Evolutionary conservation across 2,329 filamentous ascomycete species (phyloP), one percentile per base, ranked within the genome.

Genomic region (Neofusicoccum kwambonambiense): DNA sequence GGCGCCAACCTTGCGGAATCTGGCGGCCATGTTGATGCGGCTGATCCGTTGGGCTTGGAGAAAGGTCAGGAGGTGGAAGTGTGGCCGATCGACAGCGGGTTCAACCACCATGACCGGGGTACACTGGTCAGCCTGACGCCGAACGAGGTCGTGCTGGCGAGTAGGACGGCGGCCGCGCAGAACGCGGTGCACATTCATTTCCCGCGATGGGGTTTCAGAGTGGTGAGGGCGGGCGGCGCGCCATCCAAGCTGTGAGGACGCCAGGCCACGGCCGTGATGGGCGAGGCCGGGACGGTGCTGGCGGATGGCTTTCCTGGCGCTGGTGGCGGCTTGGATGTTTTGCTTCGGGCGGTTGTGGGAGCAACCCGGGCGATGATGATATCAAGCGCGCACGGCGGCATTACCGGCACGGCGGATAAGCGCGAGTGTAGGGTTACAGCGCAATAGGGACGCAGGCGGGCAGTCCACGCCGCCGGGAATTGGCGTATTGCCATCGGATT

Each of bases 31-130:
- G 79, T 88, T 2, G 83, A 87, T 66, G 73, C 67, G 12, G 68
- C 69, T 4, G 87, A 91, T 72, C 82, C 84, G 2, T 75, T 83
- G 56, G 80, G 81, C 0, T 71, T 91, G 67, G 75, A 76, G 58
- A 79, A 76, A 66, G 89, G 88, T 1, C 78, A 84, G 35, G 67
- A 73, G 50, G 85, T 92, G 3, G 78, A 82, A 37, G 66, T 76
- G 3, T 74, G 68, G 51, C 70, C 73, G 12, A 70, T 72, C 12
- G 74, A 77, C 64, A 76, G 74, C 45, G 73, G 74, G 9, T 70
- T 71, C 17, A 69, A 58, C 31, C 71, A 73, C 41, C 75, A 70
- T 54, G 74, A 72, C 49, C 62, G 62, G 15, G 75, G 75, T 4
- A 56, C n/a, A 3, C 47, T 76, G 11, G 66, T 76, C 19, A 72